Evolutionary conservation across 2,329 filamentous ascomycete genomes (phyloP).

Genomic region (Scedosporium dehoogii): DNA sequence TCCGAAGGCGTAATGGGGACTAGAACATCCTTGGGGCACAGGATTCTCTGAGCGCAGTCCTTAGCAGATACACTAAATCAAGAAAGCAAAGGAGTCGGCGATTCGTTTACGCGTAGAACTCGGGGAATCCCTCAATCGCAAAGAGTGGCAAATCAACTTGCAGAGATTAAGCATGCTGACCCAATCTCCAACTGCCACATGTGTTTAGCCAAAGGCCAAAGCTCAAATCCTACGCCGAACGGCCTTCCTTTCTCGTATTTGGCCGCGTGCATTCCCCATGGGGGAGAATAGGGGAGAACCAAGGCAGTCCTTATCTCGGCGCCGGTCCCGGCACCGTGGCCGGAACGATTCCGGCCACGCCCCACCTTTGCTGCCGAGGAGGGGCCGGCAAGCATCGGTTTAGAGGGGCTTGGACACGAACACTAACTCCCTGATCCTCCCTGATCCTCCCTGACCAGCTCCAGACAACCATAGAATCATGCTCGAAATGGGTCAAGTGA

Average conservation of each 20-base stretch:
- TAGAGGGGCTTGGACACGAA: neutral
- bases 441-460: neutral
- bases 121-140: too few species aligned
- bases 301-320: neutral
- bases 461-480: neutral
- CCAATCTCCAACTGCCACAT: neutral
- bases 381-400: constrained; percentile 11
- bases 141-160: too few species aligned
- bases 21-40: too few species aligned
- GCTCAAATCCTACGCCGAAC: neutral
- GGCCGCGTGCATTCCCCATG: neutral
- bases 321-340: constrained; percentile 14
- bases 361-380: constrained; percentile 9
- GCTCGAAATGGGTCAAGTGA: neutral
- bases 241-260: neutral
- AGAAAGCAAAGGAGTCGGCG: too few species aligned
- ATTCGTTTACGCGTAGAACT: too few species aligned
- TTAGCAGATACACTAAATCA: too few species aligned
- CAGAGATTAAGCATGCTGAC: neutral
- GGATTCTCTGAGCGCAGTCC: too few species aligned
- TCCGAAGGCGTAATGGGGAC: too few species aligned
- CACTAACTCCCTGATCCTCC: too few species aligned
- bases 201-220: neutral
- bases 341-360: constrained; percentile 24
- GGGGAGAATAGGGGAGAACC: too few species aligned